phyloP scores from a whole-genome alignment of 2,329 filamentous ascomycete genomes.

The Alternaria viburni region DNA sequence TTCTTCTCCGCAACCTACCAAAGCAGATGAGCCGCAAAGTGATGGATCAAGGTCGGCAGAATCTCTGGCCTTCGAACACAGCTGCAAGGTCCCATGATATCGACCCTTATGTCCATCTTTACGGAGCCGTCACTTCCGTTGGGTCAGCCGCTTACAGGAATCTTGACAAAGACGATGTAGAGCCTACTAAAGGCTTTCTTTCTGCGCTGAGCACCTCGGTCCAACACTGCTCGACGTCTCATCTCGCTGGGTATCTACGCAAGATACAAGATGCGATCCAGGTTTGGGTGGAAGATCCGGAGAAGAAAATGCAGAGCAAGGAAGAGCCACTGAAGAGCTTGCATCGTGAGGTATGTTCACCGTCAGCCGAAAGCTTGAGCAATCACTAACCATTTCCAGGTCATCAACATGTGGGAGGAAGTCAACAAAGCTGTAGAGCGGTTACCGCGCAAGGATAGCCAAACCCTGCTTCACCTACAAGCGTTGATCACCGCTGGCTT shows the following conservation, averaged over 20 bases:
- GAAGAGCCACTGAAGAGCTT: conserved; percentile 26
- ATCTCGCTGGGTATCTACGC: conserved; percentile 63
- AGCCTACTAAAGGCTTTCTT: conserved; percentile 57
- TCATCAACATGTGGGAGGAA: conserved; percentile 49
- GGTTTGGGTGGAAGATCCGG: conserved; percentile 67
- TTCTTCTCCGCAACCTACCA: conserved; percentile 46
- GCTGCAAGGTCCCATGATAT: conserved; percentile 46
- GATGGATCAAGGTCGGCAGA: conserved; percentile 68
- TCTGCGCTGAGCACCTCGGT: conserved; percentile 56
- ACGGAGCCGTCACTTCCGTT: conserved; percentile 63
- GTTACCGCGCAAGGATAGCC: conserved; percentile 64
- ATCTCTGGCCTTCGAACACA: conserved; percentile 67
- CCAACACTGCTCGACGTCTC: conserved; percentile 49
- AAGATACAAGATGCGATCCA: conserved; percentile 68
- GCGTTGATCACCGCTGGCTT: conserved; percentile 60
- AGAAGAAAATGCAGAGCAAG: conserved; percentile 39
- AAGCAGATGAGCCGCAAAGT: conserved; percentile 52
- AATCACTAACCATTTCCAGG: conserved; percentile 23
- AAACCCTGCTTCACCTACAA: conserved; percentile 61
- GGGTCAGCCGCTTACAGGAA: conserved; percentile 63
- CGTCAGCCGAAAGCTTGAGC: conserved; percentile 14
- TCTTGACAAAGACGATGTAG: conserved; percentile 48
- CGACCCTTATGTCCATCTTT: conserved; percentile 71
- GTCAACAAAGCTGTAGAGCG: conserved; percentile 61
- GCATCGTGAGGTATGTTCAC: conserved; percentile 31